phyloP scores from a whole-genome alignment of 1,284 basidiomycete species.

The Pisolithus thermaeus region DNA sequence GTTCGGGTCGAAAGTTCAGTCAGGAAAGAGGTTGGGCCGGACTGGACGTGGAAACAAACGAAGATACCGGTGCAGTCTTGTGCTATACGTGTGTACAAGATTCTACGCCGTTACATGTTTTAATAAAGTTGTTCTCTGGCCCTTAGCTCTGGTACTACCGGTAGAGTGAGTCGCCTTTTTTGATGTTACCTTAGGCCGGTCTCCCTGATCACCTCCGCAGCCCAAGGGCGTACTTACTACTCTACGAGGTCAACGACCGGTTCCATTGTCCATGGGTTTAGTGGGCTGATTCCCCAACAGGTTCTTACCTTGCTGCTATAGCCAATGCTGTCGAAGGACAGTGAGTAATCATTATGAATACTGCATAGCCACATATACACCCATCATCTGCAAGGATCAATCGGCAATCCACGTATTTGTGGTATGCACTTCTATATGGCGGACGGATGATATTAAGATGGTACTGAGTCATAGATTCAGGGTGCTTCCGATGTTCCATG shows the following conservation, averaged over 20 bases:
- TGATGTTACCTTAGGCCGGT: neutral
- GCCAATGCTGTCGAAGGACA: constrained; percentile 74
- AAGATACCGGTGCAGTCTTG: constrained; percentile 62
- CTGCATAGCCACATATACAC: constrained; percentile 1
- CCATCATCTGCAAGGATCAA: constrained; percentile 45
- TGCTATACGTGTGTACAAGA: constrained; percentile 69
- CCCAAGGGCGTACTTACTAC: constrained; percentile 81
- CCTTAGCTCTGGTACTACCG: constrained; percentile 76
- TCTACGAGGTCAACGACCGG: constrained; percentile 49
- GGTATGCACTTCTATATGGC: constrained; percentile 36
- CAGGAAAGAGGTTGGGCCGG: constrained; percentile 71
- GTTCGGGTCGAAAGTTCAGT: constrained; percentile 59
- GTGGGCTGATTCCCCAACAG: constrained; percentile 29
- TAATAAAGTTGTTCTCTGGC: neutral
- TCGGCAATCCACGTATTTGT: constrained; percentile 68
- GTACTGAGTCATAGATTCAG: constrained; percentile 32
- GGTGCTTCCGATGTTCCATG: constrained; percentile 89
- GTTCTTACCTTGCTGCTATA: constrained; percentile 79
- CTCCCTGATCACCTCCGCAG: constrained; percentile 31
- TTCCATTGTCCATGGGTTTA: neutral
- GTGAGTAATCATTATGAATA: constrained; percentile 32
- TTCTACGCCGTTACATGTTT: neutral
- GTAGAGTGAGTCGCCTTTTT: constrained; percentile 43
- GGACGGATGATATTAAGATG: neutral
- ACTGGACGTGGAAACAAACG: constrained; percentile 61